phyloP scores from a whole-genome alignment of 169 alveolate genomes.

The Pseudocohnilembus persalinus region DNA sequence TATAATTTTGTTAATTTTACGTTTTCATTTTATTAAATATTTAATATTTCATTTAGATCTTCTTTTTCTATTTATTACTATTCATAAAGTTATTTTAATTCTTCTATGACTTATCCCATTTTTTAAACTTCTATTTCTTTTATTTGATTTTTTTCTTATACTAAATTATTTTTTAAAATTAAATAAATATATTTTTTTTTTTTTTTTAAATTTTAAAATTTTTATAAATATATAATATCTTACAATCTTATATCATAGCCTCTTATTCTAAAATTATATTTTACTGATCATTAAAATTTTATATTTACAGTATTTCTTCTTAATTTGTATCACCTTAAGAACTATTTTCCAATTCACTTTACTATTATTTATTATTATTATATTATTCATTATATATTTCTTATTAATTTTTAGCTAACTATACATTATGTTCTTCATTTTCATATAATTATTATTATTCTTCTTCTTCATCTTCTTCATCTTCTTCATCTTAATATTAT shows the following conservation, averaged over 20 bases:
- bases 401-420: neutral
- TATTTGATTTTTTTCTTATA: neutral
- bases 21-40: neutral
- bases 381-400: neutral
- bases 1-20: neutral
- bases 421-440: neutral
- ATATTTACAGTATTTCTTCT: neutral
- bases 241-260: neutral
- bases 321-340: no score
- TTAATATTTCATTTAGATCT: neutral
- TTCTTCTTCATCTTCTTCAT: neutral
- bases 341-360: no score
- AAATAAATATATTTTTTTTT: no score
- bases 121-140: neutral
- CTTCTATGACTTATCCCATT: neutral
- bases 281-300: neutral
- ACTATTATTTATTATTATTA: neutral
- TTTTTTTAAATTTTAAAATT: no score
- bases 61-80: neutral
- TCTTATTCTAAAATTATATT: no score
- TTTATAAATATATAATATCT: no score
- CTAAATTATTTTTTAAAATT: neutral
- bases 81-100: neutral
- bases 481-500: neutral
- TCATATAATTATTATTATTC: neutral